Evolutionary conservation across 2,329 filamentous ascomycete species (phyloP), one percentile per base, ranked within the genome.

Genomic region (Penicillium expansum): DNA sequence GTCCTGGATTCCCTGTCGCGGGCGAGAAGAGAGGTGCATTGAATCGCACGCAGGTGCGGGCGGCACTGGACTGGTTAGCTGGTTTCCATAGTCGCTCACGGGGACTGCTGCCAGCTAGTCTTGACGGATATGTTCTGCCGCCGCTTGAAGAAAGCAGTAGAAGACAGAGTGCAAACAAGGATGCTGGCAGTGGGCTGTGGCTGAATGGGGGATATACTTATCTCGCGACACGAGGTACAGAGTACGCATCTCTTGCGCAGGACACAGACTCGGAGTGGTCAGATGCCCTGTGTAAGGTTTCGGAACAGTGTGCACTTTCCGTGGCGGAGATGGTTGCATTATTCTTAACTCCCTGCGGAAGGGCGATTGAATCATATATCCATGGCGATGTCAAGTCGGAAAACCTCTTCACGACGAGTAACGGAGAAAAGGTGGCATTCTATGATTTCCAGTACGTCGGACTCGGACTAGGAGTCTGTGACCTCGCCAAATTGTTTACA

Each of bases 361-460:
- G 77, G 14, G 55, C 72, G 0, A 75, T 77, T 1, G 78, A 87
- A 60, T 86, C 85, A 0, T 77, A 84, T 16, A 83, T 89, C 8
- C 86, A 89, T 63, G 86, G 86, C 8, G 86, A 89, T 55, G 85
- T 88, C 50, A 89, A 89, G 69, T 86, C 83, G 0, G 86, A 88
- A 62, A 89, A 89, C 57, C 77, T 89, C 7, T 88, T 88, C 64
- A 83, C 83, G 0, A 84, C 75, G 0, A 56, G 65, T 0, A 61
- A 68, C 0, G 84, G 82, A 1, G 71, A 80, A 2, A 57, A 74
- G 4, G 84, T 86, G 1, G 85, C 83, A 0, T 86, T 89, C 60
- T 88, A 85, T 64, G 87, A 89, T 67, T 89, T 89, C 55, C 86
- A 89, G 62, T 89, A 89, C 62, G 80, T 83, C 0, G 87, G 87